Evolutionary conservation across 192 early-diverging fungal species (phyloP).

Genomic region (Jimgerdemannia flammicorona): DNA sequence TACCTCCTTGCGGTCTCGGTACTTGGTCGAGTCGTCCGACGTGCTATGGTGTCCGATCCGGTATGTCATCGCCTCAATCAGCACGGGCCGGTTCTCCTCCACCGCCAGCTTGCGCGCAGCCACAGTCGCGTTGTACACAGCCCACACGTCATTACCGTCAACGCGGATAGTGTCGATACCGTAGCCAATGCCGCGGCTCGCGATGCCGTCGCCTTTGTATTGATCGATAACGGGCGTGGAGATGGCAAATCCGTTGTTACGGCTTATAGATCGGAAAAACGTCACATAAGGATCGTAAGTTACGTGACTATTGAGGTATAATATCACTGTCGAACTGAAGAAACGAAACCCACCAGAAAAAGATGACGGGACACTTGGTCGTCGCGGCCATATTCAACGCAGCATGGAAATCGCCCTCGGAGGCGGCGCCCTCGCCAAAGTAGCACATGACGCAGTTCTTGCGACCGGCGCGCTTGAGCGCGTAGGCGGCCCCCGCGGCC

Average conservation of each 20-base stretch:
- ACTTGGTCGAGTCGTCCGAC: constrained; percentile 96
- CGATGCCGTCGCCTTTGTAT: constrained; percentile 97
- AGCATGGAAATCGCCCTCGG: constrained; percentile 97
- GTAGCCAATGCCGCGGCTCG: constrained; percentile 91
- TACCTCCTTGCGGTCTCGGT: constrained; percentile 90
- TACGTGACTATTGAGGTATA: neutral
- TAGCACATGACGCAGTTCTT: constrained; percentile 87
- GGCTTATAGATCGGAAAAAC: constrained; percentile 40
- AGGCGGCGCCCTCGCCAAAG: constrained; percentile 98
- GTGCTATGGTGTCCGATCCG: constrained; percentile 97
- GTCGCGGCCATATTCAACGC: constrained; percentile 97
- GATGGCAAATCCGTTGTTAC: constrained; percentile 99
- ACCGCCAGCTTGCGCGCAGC: constrained; percentile 82
- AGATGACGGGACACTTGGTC: constrained; percentile 85
- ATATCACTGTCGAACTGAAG: neutral
- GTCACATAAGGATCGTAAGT: neutral
- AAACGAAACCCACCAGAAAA: constrained; percentile 70
- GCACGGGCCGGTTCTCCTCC: constrained; percentile 78
- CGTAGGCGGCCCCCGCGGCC: constrained; percentile 93
- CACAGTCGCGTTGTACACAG: constrained; percentile 90
- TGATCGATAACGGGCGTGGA: constrained; percentile 94
- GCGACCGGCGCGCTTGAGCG: constrained; percentile 76
- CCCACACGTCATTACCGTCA: constrained; percentile 98
- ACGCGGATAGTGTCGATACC: constrained; percentile 97
- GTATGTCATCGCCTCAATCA: constrained; percentile 98